Percentiles rank a stretch among this genome's conserved stretches.
phyloP scores from a whole-genome alignment of 2,329 filamentous ascomycete genomes.

The Exophiala sideris region DNA sequence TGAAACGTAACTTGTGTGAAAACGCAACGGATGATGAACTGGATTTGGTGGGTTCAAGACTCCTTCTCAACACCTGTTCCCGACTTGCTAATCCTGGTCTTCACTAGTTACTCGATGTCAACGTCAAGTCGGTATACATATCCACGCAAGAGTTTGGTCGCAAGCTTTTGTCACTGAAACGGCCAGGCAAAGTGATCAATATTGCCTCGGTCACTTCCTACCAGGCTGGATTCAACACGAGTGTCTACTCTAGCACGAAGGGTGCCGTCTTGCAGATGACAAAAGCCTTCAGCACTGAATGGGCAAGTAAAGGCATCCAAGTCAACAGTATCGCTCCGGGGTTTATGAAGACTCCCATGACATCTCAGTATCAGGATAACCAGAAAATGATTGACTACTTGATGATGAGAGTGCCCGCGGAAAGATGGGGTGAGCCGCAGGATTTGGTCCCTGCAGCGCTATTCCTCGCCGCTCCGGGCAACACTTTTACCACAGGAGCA shows the following conservation, averaged over 20 bases:
- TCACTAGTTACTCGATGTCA: conserved; percentile 9
- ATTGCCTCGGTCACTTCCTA: conserved; percentile 10
- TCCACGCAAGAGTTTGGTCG: conserved; percentile 12
- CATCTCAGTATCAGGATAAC: conserved; percentile 8
- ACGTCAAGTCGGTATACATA: conserved; percentile 9
- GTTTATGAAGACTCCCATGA: conserved; percentile 27
- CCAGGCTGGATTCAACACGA: conserved; percentile 19
- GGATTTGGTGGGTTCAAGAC: conserved; percentile 7
- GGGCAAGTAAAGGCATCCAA: conserved; percentile 34
- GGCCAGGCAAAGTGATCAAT: conserved; percentile 19
- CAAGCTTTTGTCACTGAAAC: neutral
- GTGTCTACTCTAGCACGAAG: conserved; percentile 38
- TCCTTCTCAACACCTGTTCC: neutral
- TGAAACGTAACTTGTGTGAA: conserved; percentile 9
- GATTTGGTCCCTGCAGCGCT: conserved; percentile 19
- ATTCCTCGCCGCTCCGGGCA: conserved; percentile 13
- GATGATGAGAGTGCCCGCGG: conserved; percentile 16
- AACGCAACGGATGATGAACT: conserved; percentile 10
- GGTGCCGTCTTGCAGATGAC: conserved; percentile 42
- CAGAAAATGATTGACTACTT: conserved; percentile 13
- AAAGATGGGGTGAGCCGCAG: conserved; percentile 19
- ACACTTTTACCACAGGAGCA: conserved; percentile 19
- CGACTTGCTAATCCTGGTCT: neutral
- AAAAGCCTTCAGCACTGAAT: conserved; percentile 39
- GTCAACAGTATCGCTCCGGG: conserved; percentile 33